These are phyloP conservation scores for Penicillium silybi DNA, from an alignment of 495 filamentous ascomycete genomes.

Conservation along the genomic window DNA sequence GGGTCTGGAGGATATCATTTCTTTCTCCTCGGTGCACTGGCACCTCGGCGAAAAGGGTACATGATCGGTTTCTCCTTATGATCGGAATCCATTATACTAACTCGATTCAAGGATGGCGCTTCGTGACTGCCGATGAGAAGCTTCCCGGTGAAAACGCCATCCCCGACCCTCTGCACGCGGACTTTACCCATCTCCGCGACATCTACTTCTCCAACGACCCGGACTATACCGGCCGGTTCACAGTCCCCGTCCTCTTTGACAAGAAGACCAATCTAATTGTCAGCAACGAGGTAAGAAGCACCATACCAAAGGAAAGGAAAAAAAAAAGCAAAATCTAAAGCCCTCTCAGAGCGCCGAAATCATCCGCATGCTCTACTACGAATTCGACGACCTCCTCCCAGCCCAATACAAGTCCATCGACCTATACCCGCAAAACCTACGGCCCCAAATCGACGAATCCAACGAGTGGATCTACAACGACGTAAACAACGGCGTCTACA, in stretches of 20 bases:
- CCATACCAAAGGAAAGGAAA: too few species aligned
- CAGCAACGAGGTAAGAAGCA: slow-evolving; percentile 51
- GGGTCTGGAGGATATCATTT: slow-evolving; percentile 62
- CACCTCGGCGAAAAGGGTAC: slow-evolving; percentile 59
- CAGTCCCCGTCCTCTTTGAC: slow-evolving; percentile 61
- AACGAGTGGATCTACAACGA: slow-evolving; percentile 83
- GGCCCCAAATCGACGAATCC: slow-evolving; percentile 62
- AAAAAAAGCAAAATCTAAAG: slow-evolving; percentile 1
- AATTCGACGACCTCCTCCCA: slow-evolving; percentile 68
- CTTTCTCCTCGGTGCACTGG: slow-evolving; percentile 66
- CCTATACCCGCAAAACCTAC: slow-evolving; percentile 58
- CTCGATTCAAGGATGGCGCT: slow-evolving; percentile 68
- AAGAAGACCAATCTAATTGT: slow-evolving; percentile 55
- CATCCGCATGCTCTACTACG: slow-evolving; percentile 67
- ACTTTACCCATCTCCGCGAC: slow-evolving; percentile 54
- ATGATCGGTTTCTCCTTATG: not conserved
- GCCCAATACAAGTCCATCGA: slow-evolving; percentile 54
- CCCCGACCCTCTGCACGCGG: slow-evolving; percentile 49
- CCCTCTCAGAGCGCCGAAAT: slow-evolving; percentile 47
- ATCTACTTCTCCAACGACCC: slow-evolving; percentile 60
- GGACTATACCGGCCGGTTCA: slow-evolving; percentile 56
- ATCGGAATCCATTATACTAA: not conserved
- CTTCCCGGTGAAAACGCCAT: slow-evolving; percentile 54
- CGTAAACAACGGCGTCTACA: slow-evolving; percentile 88
- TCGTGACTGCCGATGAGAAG: slow-evolving; percentile 61